A percentile compares a stretch with the other conserved stretches of the same genome.
Conservation (phyloP, 371 early-diverging fungal genomes). For the Blastocladiella emersonii region DNA sequence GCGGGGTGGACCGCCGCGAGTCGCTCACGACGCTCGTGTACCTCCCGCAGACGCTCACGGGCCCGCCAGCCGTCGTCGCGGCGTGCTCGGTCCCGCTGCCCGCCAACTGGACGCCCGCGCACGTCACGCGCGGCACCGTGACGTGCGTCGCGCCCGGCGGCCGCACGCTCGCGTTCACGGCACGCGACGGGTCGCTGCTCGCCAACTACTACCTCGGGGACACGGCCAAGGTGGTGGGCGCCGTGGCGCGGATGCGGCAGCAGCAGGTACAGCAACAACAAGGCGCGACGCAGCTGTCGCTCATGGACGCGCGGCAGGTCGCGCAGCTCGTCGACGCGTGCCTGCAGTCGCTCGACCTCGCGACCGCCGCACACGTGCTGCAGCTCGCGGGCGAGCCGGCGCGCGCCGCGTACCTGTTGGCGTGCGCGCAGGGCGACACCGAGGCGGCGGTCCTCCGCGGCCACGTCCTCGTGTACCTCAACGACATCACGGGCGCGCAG, state of each 20-base stretch:
- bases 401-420: not conserved
- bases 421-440: not conserved
- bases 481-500: conserved; percentile 8
- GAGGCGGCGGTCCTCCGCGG: not conserved
- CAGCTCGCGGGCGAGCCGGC: not conserved
- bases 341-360: not conserved
- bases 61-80: not conserved
- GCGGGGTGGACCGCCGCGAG: not conserved
- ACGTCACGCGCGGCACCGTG: not conserved
- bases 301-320: not conserved
- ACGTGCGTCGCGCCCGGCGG: not conserved
- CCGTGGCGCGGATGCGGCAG: not conserved
- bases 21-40: not conserved
- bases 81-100: not conserved
- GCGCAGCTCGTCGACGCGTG: not conserved
- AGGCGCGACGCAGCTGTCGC: not conserved
- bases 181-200: not conserved
- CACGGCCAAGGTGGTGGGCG: not conserved
- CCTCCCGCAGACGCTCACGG: conserved; percentile 1
- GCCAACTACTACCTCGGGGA: not conserved
- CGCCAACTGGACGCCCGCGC: not conserved
- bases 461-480: not conserved
- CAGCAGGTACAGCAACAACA: not conserved
- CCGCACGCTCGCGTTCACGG: not conserved
- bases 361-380: not conserved